Evolutionary conservation across 108 stramenopile genomes (phyloP).

Genomic region (Nitzschia palea): DNA sequence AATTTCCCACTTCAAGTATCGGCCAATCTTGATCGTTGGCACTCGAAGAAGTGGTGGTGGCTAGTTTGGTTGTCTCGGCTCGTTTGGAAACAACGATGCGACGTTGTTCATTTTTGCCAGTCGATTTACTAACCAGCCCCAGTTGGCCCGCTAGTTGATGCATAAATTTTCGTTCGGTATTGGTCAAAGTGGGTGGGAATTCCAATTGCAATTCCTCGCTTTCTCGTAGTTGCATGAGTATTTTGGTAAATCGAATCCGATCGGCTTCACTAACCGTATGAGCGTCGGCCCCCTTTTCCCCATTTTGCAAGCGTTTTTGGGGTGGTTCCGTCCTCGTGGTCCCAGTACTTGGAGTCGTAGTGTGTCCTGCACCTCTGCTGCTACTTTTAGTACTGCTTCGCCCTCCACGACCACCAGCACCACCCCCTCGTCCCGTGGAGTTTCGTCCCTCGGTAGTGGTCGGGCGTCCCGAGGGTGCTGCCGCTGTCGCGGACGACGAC

Average conservation of each 20-base stretch:
- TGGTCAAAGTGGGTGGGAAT: conserved; percentile 65
- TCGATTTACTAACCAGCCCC: conserved; percentile 61
- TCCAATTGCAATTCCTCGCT: conserved; percentile 35
- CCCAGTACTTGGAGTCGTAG: background rate
- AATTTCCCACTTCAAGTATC: conserved; percentile 36
- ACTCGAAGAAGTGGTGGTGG: background rate
- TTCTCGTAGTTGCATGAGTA: conserved; percentile 58
- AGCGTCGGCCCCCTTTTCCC: conserved; percentile 67
- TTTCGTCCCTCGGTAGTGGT: no score
- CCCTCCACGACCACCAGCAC: conserved; percentile 1
- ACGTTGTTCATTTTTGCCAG: conserved; percentile 64
- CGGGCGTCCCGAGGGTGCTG: no score
- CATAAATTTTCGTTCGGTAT: conserved; percentile 77
- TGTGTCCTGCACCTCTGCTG: background rate
- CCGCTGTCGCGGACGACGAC: background rate
- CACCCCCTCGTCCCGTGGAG: no score
- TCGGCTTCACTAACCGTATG: conserved; percentile 62
- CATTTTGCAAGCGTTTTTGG: conserved; percentile 34
- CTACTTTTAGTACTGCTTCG: background rate
- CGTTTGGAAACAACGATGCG: conserved; percentile 53
- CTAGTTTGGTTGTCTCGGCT: conserved; percentile 10
- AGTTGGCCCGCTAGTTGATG: conserved; percentile 61
- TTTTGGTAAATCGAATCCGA: conserved; percentile 60
- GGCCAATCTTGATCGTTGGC: conserved; percentile 21
- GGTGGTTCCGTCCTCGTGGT: background rate